Conservation (phyloP, 2,329 filamentous ascomycete genomes). For the Helicocarpus griseus region DNA sequence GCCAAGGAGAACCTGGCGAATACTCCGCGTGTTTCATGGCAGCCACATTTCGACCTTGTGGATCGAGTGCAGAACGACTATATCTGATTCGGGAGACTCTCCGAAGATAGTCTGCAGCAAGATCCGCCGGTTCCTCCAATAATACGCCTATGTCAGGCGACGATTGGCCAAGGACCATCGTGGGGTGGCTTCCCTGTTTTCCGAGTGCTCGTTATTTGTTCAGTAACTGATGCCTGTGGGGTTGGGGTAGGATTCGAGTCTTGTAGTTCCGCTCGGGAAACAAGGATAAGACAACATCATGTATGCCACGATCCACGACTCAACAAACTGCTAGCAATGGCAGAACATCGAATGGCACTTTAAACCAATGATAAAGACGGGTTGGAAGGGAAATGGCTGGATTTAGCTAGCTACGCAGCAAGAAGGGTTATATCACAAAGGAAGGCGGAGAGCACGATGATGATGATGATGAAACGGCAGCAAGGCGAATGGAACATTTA, state of each 20-base stretch:
- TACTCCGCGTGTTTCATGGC: slow-evolving; percentile 3
- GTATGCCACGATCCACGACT: not conserved
- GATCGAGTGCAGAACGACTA: not conserved
- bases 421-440: too few relatives aligned
- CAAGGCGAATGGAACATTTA: too few relatives aligned
- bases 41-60: not conserved
- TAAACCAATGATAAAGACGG: too few relatives aligned
- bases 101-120: not conserved
- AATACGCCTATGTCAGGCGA: not conserved
- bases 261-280: not conserved
- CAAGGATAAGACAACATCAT: not conserved
- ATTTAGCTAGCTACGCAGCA: too few relatives aligned
- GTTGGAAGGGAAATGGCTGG: not conserved
- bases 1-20: not conserved
- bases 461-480: too few relatives aligned
- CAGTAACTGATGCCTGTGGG: not conserved
- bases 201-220: not conserved
- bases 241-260: not conserved
- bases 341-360: too few relatives aligned
- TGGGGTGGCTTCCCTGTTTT: not conserved
- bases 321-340: not conserved
- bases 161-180: not conserved
- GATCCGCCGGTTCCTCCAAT: not conserved
- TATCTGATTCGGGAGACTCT: slow-evolving; percentile 1
- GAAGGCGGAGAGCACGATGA: too few relatives aligned